A percentile compares a stretch with the other conserved stretches of the same genome.
Evolutionary conservation across 306 rosid species (phyloP).

Genomic region (Amphicarpaea edgeworthii): DNA sequence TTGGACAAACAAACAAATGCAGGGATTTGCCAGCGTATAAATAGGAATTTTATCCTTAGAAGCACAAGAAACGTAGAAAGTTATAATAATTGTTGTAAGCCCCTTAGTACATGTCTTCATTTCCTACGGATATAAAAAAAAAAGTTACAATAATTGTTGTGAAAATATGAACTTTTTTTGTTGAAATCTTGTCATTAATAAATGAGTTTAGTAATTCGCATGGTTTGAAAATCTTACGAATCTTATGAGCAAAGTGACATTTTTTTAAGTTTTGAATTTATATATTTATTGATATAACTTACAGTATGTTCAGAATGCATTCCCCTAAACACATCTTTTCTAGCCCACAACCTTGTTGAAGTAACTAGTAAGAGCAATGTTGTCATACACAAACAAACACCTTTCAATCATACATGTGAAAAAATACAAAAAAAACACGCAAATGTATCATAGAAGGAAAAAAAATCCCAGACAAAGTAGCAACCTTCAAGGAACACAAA

Average conservation of each 20-base stretch:
- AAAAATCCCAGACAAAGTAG: neutral
- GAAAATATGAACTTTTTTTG: neutral
- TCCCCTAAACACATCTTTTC: neutral
- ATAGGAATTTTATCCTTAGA: neutral
- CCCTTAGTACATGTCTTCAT: too few species aligned
- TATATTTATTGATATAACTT: neutral
- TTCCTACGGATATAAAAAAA: too few species aligned
- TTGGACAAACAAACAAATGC: neutral
- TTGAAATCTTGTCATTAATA: neutral
- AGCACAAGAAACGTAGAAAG: neutral
- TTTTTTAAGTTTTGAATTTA: neutral
- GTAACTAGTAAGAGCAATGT: neutral
- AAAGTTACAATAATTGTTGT: neutral
- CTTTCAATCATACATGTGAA: neutral
- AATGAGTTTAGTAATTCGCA: neutral
- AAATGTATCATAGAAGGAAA: neutral
- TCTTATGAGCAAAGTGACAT: neutral
- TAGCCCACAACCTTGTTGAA: conserved; percentile 7
- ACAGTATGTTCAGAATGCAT: neutral
- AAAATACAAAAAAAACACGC: neutral
- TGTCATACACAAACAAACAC: neutral
- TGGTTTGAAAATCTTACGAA: neutral
- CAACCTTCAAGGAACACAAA: neutral
- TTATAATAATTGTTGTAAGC: neutral
- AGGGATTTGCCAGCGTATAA: neutral